Conservation (phyloP, 441 rosid species). For the Adansonia rubrostipa region DNA sequence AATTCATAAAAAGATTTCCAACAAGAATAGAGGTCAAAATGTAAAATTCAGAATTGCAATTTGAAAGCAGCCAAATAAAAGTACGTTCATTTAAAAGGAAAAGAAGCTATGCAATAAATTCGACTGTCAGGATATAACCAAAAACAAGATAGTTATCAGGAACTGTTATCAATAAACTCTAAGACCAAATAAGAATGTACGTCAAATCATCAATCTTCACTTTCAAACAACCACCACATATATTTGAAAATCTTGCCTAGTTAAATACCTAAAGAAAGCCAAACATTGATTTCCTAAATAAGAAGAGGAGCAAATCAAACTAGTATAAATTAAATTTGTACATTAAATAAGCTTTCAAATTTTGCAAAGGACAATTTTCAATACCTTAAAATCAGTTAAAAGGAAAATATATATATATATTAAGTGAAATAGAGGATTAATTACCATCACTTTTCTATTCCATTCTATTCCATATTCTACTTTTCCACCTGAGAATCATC, state of each 20-base stretch:
- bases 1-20: slow-evolving; percentile 32
- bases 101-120: background rate
- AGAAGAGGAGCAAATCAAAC: background rate
- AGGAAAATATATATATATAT: background rate
- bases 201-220: slow-evolving; percentile 1
- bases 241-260: background rate
- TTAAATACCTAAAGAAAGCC: background rate
- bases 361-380: slow-evolving; percentile 10
- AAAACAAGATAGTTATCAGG: background rate
- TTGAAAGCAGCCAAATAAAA: background rate
- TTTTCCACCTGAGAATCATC: background rate
- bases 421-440: background rate
- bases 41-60: slow-evolving; percentile 17
- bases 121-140: too few relatives aligned
- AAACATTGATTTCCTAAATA: background rate
- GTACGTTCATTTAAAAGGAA: background rate
- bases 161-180: background rate
- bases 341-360: slow-evolving; percentile 9
- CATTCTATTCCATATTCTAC: background rate
- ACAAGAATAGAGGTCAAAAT: slow-evolving; percentile 25
- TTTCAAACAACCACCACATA: slow-evolving; percentile 10
- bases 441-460: background rate
- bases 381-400: background rate
- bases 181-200: background rate
- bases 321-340: background rate